phyloP scores from a whole-genome alignment of 768 basidiomycete species.

The Boletus coccyginus region DNA sequence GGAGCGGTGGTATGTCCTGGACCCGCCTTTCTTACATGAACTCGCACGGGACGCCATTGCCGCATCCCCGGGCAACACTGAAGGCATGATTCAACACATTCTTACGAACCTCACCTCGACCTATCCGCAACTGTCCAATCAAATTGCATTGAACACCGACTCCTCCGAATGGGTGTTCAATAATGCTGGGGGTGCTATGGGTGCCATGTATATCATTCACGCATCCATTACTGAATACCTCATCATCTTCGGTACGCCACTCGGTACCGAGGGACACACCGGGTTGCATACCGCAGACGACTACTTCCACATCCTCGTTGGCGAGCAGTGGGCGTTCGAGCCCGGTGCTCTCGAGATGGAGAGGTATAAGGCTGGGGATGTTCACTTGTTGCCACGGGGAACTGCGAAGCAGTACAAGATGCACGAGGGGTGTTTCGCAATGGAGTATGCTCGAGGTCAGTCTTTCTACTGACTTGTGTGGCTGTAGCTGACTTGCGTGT shows the following conservation, averaged over 20 bases:
- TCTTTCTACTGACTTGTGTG: constrained; percentile 13
- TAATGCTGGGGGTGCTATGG: constrained; percentile 98
- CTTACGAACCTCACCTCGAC: constrained; percentile 72
- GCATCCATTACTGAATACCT: constrained; percentile 96
- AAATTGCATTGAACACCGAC: constrained; percentile 52
- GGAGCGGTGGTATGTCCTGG: constrained; percentile 87
- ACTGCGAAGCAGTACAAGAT: constrained; percentile 96
- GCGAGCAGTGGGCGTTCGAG: constrained; percentile 91
- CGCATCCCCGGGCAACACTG: constrained; percentile 58
- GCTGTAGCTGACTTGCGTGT: background rate
- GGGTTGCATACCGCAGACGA: constrained; percentile 96
- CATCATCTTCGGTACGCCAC: constrained; percentile 92
- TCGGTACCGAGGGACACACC: constrained; percentile 95
- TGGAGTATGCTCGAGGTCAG: constrained; percentile 90
- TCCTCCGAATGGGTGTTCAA: constrained; percentile 89
- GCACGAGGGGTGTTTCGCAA: constrained; percentile 92
- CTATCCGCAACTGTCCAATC: constrained; percentile 56
- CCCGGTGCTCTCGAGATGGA: constrained; percentile 85
- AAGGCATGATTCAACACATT: constrained; percentile 79
- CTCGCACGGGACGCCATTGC: constrained; percentile 75
- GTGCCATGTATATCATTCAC: constrained; percentile 96
- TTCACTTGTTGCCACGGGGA: constrained; percentile 82
- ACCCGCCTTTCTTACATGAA: constrained; percentile 66
- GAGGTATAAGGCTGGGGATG: constrained; percentile 77
- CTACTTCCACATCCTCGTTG: constrained; percentile 93